A percentile compares a stretch with the other conserved stretches of the same genome.
These are phyloP conservation scores for Colletotrichum sp. DNA, from an alignment of 2,329 filamentous ascomycete species.

Conservation along the genomic window DNA sequence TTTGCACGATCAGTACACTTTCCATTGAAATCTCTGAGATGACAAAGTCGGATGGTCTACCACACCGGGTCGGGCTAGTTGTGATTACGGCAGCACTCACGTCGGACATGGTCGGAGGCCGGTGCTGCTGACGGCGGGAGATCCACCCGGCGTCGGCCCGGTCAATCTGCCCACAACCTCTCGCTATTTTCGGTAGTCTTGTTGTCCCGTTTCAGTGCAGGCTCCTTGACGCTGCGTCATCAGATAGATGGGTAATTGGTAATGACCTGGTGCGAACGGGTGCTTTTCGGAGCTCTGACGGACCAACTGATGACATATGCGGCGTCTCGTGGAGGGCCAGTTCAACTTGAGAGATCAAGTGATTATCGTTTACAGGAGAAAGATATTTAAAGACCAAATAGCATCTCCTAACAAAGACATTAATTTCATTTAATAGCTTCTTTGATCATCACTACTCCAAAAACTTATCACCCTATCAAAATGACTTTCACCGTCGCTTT, in stretches of 20 bases:
- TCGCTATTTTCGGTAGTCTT: not conserved
- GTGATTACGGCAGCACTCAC: not conserved
- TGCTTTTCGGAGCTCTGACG: not conserved
- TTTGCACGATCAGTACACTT: not conserved
- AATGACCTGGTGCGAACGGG: not conserved
- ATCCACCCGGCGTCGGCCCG: not conserved
- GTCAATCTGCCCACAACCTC: not conserved
- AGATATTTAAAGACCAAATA: not conserved
- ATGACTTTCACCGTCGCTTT: slow-evolving; percentile 30
- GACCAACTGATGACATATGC: not conserved
- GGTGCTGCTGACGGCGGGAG: not conserved
- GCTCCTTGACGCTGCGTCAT: not conserved
- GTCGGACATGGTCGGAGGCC: not conserved
- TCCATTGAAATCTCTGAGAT: not conserved
- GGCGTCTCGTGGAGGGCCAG: not conserved
- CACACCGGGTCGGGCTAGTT: not conserved
- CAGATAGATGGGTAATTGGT: not conserved
- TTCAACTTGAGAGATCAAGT: not conserved
- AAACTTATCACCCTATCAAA: not conserved
- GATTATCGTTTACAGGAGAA: not conserved
- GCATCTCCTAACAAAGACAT: not conserved
- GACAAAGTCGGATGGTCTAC: not conserved
- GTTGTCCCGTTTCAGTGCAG: not conserved
- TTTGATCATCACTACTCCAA: not conserved
- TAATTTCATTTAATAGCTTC: not conserved